phyloP scores from a whole-genome alignment of 2,329 filamentous ascomycete genomes.

The Alternaria longipes region DNA sequence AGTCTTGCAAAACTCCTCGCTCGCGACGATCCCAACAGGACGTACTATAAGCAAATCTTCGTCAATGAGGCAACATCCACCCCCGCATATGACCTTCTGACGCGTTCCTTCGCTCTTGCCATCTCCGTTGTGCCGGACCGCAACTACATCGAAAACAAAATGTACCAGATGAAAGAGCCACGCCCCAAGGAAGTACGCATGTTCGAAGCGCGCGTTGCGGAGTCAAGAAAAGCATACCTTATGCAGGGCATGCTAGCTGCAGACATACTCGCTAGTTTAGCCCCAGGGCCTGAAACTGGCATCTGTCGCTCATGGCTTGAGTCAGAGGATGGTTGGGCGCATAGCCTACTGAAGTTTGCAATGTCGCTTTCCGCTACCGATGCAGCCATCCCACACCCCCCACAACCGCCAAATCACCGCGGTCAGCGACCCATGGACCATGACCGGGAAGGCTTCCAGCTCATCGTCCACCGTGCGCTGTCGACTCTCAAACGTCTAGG shows the following conservation, averaged over 20 bases:
- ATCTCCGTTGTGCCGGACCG: conserved; percentile 84
- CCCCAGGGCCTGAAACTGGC: conserved; percentile 73
- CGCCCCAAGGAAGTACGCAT: conserved; percentile 53
- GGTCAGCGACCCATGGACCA: conserved; percentile 46
- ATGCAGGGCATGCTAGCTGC: conserved; percentile 93
- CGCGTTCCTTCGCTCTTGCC: conserved; percentile 84
- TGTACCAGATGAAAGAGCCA: conserved; percentile 53
- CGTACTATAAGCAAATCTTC: conserved; percentile 84
- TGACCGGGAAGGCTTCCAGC: conserved; percentile 49
- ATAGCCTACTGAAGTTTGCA: conserved; percentile 79
- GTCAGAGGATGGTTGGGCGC: conserved; percentile 83
- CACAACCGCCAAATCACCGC: conserved; percentile 41
- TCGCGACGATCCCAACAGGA: conserved; percentile 90
- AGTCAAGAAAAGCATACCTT: conserved; percentile 84
- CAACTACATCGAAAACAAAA: conserved; percentile 59
- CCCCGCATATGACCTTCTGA: conserved; percentile 80
- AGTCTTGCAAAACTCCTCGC: conserved; percentile 90
- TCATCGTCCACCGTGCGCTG: conserved; percentile 57
- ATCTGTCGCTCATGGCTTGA: conserved; percentile 83
- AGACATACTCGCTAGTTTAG: conserved; percentile 83
- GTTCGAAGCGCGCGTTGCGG: conserved; percentile 70
- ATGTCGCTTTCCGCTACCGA: conserved; percentile 65
- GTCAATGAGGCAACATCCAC: conserved; percentile 71
- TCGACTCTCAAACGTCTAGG: conserved; percentile 58
- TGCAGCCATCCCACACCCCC: conserved; percentile 36